Evolutionary conservation across 208 protist species (phyloP).

Genomic region (Angomonas ambiguus): DNA sequence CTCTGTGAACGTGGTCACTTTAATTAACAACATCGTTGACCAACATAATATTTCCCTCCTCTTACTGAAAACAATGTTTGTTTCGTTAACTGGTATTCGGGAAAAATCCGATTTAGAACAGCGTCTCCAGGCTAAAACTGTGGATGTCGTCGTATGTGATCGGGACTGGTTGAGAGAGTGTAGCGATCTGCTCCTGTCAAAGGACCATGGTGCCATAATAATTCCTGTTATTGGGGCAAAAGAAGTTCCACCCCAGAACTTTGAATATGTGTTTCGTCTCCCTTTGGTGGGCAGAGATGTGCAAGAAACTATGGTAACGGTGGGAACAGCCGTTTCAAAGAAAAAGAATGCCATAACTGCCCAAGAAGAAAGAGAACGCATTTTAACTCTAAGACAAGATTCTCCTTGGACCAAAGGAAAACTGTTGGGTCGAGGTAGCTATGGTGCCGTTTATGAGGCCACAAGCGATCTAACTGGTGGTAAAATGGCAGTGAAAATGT

Average conservation of each 20-base stretch:
- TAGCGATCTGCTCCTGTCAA: slow-evolving; percentile 55
- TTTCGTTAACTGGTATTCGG: slow-evolving; percentile 76
- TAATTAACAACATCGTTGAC: slow-evolving; percentile 82
- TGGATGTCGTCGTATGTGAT: slow-evolving; percentile 87
- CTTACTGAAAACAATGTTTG: slow-evolving; percentile 87
- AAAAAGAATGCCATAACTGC: slow-evolving; percentile 81
- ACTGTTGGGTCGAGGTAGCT: slow-evolving; percentile 82
- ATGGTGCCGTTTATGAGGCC: slow-evolving; percentile 87
- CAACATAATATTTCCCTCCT: slow-evolving; percentile 88
- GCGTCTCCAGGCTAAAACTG: slow-evolving; percentile 57
- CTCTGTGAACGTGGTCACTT: slow-evolving; percentile 84
- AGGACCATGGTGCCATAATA: slow-evolving; percentile 61
- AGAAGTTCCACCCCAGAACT: slow-evolving; percentile 36
- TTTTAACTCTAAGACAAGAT: slow-evolving; percentile 84
- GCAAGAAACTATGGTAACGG: slow-evolving; percentile 68
- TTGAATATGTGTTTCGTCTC: slow-evolving; percentile 65
- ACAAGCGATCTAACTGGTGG: slow-evolving; percentile 89
- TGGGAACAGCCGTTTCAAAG: slow-evolving; percentile 72
- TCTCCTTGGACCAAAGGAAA: slow-evolving; percentile 89
- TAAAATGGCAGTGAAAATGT: slow-evolving; percentile 92
- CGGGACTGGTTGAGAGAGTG: slow-evolving; percentile 74
- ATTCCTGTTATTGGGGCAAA: slow-evolving; percentile 57
- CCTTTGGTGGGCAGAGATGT: slow-evolving; percentile 71
- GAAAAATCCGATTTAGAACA: slow-evolving; percentile 72
- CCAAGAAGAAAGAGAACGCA: slow-evolving; percentile 78